Percentiles rank a stretch among this genome's conserved stretches.
These are phyloP conservation scores for Chaetothyriales sp. DNA, from an alignment of 2,329 filamentous ascomycete genomes.

Conservation along the genomic window DNA sequence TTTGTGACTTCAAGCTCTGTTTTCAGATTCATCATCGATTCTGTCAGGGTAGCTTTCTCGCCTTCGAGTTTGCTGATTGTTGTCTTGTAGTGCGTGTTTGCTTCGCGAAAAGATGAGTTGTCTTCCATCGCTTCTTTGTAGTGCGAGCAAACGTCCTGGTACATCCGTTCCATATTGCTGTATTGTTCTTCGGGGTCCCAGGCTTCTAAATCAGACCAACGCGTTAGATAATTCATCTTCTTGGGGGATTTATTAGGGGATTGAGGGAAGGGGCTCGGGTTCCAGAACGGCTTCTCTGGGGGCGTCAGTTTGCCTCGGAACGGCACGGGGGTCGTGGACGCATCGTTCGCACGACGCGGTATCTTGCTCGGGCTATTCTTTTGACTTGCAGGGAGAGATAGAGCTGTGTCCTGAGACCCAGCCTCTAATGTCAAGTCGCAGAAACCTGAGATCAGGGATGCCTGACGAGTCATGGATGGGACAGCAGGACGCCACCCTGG, in stretches of 20 bases:
- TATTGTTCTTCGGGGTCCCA: slow-evolving; percentile 70
- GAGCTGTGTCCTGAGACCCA: slow-evolving; percentile 2
- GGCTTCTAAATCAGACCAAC: slow-evolving; percentile 60
- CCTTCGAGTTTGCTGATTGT: slow-evolving; percentile 47
- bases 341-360: slow-evolving; percentile 6
- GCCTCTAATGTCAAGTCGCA: not conserved
- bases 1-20: slow-evolving; percentile 52
- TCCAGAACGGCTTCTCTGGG: slow-evolving; percentile 22
- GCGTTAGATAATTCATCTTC: slow-evolving; percentile 46
- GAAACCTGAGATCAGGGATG: not conserved
- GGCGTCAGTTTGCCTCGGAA: slow-evolving; percentile 21
- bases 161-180: slow-evolving; percentile 60
- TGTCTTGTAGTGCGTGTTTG: slow-evolving; percentile 56
- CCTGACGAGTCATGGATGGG: not conserved
- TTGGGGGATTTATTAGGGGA: slow-evolving; percentile 18
- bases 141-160: slow-evolving; percentile 54
- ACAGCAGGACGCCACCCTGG: not conserved
- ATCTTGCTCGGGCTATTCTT: slow-evolving; percentile 13
- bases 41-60: slow-evolving; percentile 34
- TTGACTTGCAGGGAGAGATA: not conserved
- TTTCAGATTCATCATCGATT: slow-evolving; percentile 41
- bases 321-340: slow-evolving; percentile 3
- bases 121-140: slow-evolving; percentile 55
- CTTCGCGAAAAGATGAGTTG: slow-evolving; percentile 56
- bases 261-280: slow-evolving; percentile 21